Evolutionary conservation across 129 eudicot species (phyloP).

Genomic region (Artemisia annua): DNA sequence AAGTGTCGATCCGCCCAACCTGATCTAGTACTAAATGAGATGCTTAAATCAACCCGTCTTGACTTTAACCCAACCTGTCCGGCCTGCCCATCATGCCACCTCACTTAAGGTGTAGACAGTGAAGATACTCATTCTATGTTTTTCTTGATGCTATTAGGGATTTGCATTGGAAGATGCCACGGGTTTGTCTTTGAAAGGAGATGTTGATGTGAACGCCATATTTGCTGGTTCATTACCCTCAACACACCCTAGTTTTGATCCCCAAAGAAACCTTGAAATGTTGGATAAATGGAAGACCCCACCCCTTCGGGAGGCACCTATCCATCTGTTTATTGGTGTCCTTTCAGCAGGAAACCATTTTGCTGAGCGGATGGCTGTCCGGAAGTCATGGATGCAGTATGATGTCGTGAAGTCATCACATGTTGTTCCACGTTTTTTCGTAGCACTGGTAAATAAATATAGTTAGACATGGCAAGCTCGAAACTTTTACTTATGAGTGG

Average conservation of each 20-base stretch:
- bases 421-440: slow-evolving; percentile 77
- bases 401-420: slow-evolving; percentile 47
- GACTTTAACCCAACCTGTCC: not conserved
- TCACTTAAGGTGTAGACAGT: not conserved
- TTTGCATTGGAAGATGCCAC: slow-evolving; percentile 88
- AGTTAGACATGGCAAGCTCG: not conserved
- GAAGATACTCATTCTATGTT: not conserved
- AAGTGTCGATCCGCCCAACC: not conserved
- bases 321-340: slow-evolving; percentile 62
- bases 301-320: slow-evolving; percentile 49
- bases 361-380: slow-evolving; percentile 92
- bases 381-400: slow-evolving; percentile 94
- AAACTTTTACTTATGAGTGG: not conserved
- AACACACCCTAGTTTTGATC: slow-evolving; percentile 63
- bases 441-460: slow-evolving; percentile 52
- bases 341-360: slow-evolving; percentile 96
- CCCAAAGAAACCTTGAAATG: slow-evolving; percentile 65
- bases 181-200: slow-evolving; percentile 61
- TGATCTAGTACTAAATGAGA: not conserved
- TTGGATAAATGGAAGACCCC: slow-evolving; percentile 64
- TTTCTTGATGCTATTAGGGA: slow-evolving; percentile 46
- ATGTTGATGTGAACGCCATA: slow-evolving; percentile 60
- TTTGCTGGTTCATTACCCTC: slow-evolving; percentile 75
- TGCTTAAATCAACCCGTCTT: not conserved
- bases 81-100: not conserved